Evolutionary conservation across 1,284 basidiomycete genomes (phyloP).

Genomic region (Papiliotrema flavescens): DNA sequence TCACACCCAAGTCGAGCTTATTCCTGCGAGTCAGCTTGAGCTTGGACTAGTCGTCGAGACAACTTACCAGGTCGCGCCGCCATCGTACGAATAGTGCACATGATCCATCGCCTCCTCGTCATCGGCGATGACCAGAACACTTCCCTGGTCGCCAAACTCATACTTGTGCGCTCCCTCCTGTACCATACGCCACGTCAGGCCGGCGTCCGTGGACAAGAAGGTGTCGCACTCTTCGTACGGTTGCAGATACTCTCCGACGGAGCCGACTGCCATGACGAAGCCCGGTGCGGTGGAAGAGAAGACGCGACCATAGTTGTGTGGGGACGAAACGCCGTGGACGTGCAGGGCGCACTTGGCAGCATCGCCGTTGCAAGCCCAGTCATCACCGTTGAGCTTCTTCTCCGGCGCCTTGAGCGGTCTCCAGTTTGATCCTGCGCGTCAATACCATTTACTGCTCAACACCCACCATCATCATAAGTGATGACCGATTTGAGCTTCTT

Average conservation of each 20-base stretch:
- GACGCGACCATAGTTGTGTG: constrained; percentile 87
- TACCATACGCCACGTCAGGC: constrained; percentile 79
- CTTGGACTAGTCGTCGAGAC: not conserved
- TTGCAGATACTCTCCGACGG: constrained; percentile 66
- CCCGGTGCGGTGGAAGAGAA: constrained; percentile 95
- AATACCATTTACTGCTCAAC: not conserved
- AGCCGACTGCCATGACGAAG: constrained; percentile 91
- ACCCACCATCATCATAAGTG: constrained; percentile 84
- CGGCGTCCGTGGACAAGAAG: constrained; percentile 86
- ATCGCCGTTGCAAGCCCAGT: constrained; percentile 64
- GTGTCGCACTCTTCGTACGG: constrained; percentile 90
- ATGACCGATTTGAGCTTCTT: constrained; percentile 74
- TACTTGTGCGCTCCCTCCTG: constrained; percentile 80
- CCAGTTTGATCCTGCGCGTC: constrained; percentile 67
- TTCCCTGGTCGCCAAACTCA: constrained; percentile 88
- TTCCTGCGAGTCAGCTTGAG: constrained; percentile 54
- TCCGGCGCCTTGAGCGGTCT: constrained; percentile 63
- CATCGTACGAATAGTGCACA: constrained; percentile 78
- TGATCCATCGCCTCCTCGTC: constrained; percentile 77
- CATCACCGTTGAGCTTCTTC: constrained; percentile 59
- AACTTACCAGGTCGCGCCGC: constrained; percentile 76
- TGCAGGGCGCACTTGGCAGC: constrained; percentile 71
- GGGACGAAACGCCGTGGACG: constrained; percentile 82
- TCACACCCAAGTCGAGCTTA: constrained; percentile 65
- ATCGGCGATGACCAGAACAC: constrained; percentile 76